Conservation (phyloP, 345 rosid species). For the Ceriops decandra region DNA sequence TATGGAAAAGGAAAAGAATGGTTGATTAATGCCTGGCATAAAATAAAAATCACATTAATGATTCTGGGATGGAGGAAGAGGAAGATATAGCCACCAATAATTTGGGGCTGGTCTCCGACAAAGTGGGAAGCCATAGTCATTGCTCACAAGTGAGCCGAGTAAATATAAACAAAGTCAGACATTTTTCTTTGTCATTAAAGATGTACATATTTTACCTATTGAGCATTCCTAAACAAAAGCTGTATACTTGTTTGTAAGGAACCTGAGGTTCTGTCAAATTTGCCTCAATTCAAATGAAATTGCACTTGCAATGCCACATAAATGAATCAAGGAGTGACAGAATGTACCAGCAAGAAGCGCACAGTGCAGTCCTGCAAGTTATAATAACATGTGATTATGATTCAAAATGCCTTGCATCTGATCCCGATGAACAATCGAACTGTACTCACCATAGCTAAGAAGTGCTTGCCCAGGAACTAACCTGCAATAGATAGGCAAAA, state of each 20-base stretch:
- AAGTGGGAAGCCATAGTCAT: neutral
- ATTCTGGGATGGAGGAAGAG: neutral
- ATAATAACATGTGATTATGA: slow-evolving; percentile 16
- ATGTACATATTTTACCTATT: neutral
- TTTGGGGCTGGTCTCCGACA: neutral
- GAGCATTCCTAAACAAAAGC: neutral
- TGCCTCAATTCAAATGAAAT: neutral
- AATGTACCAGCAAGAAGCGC: slow-evolving; percentile 74
- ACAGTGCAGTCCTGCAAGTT: slow-evolving; percentile 76
- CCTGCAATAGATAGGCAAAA: slow-evolving; percentile 36
- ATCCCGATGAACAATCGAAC: neutral
- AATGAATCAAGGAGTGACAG: neutral
- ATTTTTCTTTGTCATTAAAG: too few species aligned
- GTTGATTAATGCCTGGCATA: too few species aligned
- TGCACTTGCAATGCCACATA: neutral
- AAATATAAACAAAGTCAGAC: neutral
- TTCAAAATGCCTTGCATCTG: slow-evolving; percentile 12
- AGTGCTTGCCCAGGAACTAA: slow-evolving; percentile 77
- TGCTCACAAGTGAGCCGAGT: neutral
- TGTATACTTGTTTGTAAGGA: too few species aligned
- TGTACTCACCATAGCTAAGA: slow-evolving; percentile 75
- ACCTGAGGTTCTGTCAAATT: neutral
- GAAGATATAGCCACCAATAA: neutral
- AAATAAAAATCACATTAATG: neutral
- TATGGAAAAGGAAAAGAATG: neutral